Conservation (phyloP, 805 yeast genomes). For the Middelhovenomyces tepae region DNA sequence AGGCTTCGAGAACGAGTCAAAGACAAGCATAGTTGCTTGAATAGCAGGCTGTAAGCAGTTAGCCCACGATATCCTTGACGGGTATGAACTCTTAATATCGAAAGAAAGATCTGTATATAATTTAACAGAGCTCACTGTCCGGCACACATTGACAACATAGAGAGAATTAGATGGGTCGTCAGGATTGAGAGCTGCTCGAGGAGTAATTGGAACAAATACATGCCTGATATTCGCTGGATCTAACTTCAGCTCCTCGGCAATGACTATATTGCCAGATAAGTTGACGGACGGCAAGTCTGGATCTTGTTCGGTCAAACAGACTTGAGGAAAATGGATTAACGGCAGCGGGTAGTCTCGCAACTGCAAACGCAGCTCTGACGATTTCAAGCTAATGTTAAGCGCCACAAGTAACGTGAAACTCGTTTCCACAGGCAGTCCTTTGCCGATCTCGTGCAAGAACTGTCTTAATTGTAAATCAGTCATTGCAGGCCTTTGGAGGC, state of each 20-base stretch:
- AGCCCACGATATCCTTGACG: constrained; percentile 76
- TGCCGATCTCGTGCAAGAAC: constrained; percentile 67
- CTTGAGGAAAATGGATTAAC: constrained; percentile 58
- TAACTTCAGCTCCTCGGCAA: constrained; percentile 54
- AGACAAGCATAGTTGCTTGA: constrained; percentile 64
- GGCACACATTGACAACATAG: constrained; percentile 56
- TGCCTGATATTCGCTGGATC: constrained; percentile 48
- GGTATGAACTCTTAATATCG: constrained; percentile 42
- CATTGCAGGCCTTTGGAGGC: constrained; percentile 42
- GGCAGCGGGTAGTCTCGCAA: constrained; percentile 85
- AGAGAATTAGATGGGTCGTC: constrained; percentile 32
- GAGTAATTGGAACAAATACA: constrained; percentile 54
- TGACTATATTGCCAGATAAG: constrained; percentile 54
- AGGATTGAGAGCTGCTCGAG: constrained; percentile 19
- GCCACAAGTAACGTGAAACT: constrained; percentile 65
- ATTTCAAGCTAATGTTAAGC: constrained; percentile 42
- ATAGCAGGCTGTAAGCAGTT: constrained; percentile 76
- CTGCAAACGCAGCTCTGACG: constrained; percentile 59
- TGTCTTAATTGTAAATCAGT: constrained; percentile 45
- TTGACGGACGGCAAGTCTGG: constrained; percentile 25
- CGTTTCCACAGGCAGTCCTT: constrained; percentile 70
- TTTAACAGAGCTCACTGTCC: constrained; percentile 70
- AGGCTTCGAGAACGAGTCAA: constrained; percentile 82
- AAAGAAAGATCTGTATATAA: constrained; percentile 54
- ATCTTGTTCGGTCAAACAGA: constrained; percentile 26